These are phyloP conservation scores for Litchi chinensis DNA, from an alignment of 345 rosid genomes.

Conservation along the genomic window DNA sequence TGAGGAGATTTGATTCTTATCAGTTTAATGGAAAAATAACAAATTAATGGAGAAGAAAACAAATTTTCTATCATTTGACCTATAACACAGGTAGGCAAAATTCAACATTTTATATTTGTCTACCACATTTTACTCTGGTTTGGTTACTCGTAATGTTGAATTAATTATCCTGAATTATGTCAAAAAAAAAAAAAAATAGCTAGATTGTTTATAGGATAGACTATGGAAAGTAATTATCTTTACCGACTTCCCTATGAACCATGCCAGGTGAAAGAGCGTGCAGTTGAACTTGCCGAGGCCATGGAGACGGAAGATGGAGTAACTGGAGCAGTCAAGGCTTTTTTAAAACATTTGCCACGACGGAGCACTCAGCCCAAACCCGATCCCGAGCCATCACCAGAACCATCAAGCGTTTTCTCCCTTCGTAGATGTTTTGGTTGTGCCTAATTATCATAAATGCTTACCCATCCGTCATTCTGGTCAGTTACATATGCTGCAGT, in stretches of 20 bases:
- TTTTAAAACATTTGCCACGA: slow-evolving; percentile 77
- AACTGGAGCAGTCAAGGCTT: slow-evolving; percentile 92
- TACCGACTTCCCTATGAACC: slow-evolving; percentile 3
- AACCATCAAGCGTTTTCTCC: slow-evolving; percentile 47
- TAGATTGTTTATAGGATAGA: slow-evolving; percentile 1
- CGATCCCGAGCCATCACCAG: slow-evolving; percentile 34
- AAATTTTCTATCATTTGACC: neutral
- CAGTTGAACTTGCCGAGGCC: slow-evolving; percentile 82
- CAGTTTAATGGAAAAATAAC: neutral
- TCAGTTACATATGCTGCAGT: neutral
- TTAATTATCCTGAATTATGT: neutral
- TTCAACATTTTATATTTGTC: neutral
- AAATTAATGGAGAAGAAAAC: neutral
- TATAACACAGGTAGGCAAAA: neutral
- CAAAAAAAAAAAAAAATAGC: neutral
- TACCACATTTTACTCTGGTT: neutral
- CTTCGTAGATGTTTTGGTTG: slow-evolving; percentile 79
- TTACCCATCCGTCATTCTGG: neutral
- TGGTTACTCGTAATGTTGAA: neutral
- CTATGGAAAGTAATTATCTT: neutral
- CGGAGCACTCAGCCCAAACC: slow-evolving; percentile 38
- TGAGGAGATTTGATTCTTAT: neutral
- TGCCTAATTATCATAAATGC: slow-evolving; percentile 37
- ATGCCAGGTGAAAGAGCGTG: slow-evolving; percentile 76
- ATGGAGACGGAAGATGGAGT: slow-evolving; percentile 98